Evolutionary conservation across 2,329 filamentous ascomycete genomes (phyloP).

Genomic region (Biscogniauxia mediterranea): DNA sequence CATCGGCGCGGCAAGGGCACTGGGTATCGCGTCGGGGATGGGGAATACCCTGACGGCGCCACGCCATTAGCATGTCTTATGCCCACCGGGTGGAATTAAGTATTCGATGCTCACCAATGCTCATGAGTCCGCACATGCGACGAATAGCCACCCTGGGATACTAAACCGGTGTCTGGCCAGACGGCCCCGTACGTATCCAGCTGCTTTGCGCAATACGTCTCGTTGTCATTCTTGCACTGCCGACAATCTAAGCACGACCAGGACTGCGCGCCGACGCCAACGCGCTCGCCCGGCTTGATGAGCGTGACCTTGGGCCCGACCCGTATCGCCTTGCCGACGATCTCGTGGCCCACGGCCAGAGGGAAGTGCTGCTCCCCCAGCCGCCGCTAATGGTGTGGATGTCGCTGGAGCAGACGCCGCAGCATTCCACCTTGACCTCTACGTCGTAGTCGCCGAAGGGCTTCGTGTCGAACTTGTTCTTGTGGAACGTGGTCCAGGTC

Average conservation of each 20-base stretch:
- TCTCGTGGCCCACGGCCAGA: conserved; percentile 65
- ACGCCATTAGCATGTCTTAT: conserved; percentile 5
- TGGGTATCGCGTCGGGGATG: conserved; percentile 70
- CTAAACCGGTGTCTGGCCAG: conserved; percentile 59
- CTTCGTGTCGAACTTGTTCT: conserved; percentile 78
- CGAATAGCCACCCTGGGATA: conserved; percentile 61
- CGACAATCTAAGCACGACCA: conserved; percentile 64
- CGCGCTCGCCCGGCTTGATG: conserved; percentile 60
- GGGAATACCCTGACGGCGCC: conserved; percentile 53
- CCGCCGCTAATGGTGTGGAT: conserved; percentile 69
- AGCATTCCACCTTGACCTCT: conserved; percentile 82
- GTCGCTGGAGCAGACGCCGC: conserved; percentile 73
- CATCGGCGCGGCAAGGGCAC: conserved; percentile 70
- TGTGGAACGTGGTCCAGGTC: conserved; percentile 60
- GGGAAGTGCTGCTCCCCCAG: conserved; percentile 49
- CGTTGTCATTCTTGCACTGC: conserved; percentile 64
- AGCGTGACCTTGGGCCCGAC: conserved; percentile 64
- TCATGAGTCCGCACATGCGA: conserved; percentile 71
- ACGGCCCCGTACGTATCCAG: conserved; percentile 59
- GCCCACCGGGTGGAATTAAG: background rate
- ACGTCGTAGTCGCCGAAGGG: conserved; percentile 85
- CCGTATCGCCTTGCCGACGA: conserved; percentile 66
- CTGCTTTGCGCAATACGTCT: conserved; percentile 65
- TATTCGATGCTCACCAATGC: conserved; percentile 53
- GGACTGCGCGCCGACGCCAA: conserved; percentile 68